Conservation (phyloP, 2,329 filamentous ascomycete species). For the Fusarium nisikadoi region DNA sequence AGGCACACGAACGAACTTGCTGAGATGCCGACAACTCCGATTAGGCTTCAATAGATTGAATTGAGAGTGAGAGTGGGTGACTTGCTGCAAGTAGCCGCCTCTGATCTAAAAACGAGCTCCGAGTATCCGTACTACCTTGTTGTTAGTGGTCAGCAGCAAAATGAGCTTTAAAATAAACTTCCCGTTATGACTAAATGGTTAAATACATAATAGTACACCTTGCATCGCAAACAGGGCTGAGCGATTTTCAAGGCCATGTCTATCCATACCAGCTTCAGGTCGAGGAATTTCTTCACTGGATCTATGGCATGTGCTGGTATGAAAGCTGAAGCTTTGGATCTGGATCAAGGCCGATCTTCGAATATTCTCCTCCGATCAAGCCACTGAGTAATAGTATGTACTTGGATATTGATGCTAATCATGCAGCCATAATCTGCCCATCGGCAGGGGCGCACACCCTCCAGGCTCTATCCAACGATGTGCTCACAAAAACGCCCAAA, state of each 20-base stretch:
- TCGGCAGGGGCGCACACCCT: slow-evolving; percentile 12
- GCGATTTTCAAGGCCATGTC: slow-evolving; percentile 12
- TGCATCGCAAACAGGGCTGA: slow-evolving; percentile 27
- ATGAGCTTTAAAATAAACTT: slow-evolving; percentile 31
- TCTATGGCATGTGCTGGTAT: slow-evolving; percentile 20
- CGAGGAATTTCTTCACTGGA: slow-evolving; percentile 26
- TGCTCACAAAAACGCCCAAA: slow-evolving; percentile 19
- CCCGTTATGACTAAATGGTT: slow-evolving; percentile 2
- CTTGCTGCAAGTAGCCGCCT: not conserved
- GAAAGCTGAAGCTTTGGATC: slow-evolving; percentile 7
- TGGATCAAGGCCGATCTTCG: slow-evolving; percentile 5
- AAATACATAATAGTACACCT: not conserved
- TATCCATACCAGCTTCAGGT: slow-evolving; percentile 23
- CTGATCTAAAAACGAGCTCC: not conserved
- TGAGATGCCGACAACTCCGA: slow-evolving; percentile 2
- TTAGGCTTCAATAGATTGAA: not conserved
- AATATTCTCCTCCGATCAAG: not conserved
- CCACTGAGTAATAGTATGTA: not conserved
- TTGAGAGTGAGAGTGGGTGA: not conserved
- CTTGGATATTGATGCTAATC: not conserved
- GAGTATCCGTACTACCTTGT: not conserved
- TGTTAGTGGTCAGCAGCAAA: not conserved
- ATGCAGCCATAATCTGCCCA: slow-evolving; percentile 10
- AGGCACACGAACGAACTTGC: not conserved
- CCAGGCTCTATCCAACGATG: slow-evolving; percentile 11